Base-by-base conservation (phyloP, 1,284 basidiomycete genomes). In the Lentinula novae-zelandiae region DNA sequence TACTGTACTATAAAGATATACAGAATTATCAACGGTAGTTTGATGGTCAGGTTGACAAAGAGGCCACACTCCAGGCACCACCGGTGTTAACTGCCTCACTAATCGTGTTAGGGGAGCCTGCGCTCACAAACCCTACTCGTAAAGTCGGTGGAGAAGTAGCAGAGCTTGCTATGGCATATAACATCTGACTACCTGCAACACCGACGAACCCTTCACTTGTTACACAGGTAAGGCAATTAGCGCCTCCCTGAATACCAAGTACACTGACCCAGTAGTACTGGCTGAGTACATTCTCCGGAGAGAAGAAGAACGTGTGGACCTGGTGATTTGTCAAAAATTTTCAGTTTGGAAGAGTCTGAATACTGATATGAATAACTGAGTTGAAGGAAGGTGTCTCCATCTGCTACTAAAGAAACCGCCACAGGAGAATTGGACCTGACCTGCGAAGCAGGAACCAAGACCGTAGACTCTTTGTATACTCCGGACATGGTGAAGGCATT, bases 251-350 rank as follows among this genome's bases (percentile, higher is more conserved):
- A 12, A 53, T 36, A 27, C 58, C 58, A 8, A 46, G 8, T 6
- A 6, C 6, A 39, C 9, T 17, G 1, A 36, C 40, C 13, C 17
- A 33, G 17, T 36, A 53, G 42, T 60, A 54, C 15, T 53, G 15
- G 36, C 52, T 60, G 3, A 60, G 58, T 3, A 60, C 22, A n/a
- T 60, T 54, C 9, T 44, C 52, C 31, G 51, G 51, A 9, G 58
- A 60, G 31, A 60, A 42, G 51, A 60, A 60, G 52, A 48, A 53
- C 6, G 46, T 38, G 38, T 38, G 58, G 31, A 60, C 34, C 58
- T 60, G 27, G 44, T 22, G 7, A 34, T 42, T n/a, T 6, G 9
- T 49, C 12, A 38, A 6, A 38, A 9, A 38, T 10, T 4, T 4
- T 27, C 27, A 27, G 27, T 27, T 27, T 4, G 27, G 27, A 27